Conservation (phyloP, 345 rosid species). For the Arabidopsis suecica region DNA sequence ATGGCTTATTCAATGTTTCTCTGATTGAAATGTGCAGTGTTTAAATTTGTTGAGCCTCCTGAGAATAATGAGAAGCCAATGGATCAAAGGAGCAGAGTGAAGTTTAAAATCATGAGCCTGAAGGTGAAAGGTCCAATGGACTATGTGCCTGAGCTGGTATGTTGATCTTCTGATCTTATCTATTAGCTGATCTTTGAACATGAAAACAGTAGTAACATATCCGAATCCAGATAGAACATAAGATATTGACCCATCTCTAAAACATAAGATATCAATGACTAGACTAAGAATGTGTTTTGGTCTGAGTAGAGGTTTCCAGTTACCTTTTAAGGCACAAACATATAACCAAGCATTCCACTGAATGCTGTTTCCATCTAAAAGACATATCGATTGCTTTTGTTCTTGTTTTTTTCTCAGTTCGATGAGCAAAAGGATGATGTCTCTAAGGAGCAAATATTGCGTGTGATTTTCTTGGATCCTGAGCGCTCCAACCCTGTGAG, state of each 20-base stretch:
- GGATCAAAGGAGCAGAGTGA: slow-evolving; percentile 86
- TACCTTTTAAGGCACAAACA: background rate
- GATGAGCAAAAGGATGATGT: slow-evolving; percentile 94
- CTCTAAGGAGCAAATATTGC: slow-evolving; percentile 78
- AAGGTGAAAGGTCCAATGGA: slow-evolving; percentile 89
- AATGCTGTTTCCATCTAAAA: background rate
- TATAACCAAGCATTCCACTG: slow-evolving; percentile 1
- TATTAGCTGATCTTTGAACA: background rate
- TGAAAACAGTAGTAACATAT: background rate
- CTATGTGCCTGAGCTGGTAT: slow-evolving; percentile 94
- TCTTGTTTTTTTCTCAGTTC: slow-evolving; percentile 57
- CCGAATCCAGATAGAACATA: background rate
- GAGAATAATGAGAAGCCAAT: slow-evolving; percentile 94
- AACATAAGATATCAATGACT: background rate
- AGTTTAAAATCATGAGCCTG: slow-evolving; percentile 94
- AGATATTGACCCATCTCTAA: background rate
- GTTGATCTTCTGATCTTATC: slow-evolving; percentile 35
- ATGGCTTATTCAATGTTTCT: background rate
- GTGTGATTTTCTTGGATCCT: slow-evolving; percentile 84
- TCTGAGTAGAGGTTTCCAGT: background rate
- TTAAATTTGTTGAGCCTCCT: slow-evolving; percentile 94
- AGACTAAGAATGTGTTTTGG: background rate
- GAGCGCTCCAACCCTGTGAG: slow-evolving; percentile 80
- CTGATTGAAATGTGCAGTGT: slow-evolving; percentile 53
- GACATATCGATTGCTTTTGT: background rate